Evolutionary conservation across 345 rosid species (phyloP).

Genomic region (Pelargonium nanum): DNA sequence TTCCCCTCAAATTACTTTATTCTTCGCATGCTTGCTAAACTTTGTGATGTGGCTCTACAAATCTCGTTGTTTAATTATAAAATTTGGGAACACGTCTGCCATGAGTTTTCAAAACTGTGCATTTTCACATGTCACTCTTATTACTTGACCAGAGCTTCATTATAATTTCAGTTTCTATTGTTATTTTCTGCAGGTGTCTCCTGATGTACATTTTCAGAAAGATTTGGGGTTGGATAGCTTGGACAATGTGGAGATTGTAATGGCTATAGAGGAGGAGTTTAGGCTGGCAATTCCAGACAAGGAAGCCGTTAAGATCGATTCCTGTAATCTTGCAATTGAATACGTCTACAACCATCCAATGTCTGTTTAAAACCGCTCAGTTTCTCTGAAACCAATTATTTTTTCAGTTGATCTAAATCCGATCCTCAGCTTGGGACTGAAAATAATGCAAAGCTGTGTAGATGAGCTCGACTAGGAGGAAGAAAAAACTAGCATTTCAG

Average conservation of each 20-base stretch:
- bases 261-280: constrained; percentile 97
- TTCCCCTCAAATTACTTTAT: no score
- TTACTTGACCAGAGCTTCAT: no score
- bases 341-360: constrained; percentile 77
- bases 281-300: constrained; percentile 90
- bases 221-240: constrained; percentile 85
- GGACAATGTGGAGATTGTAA: constrained; percentile 87
- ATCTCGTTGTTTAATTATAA: not conserved
- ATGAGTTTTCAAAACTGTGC: not conserved
- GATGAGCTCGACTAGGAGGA: not conserved
- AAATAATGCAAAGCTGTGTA: not conserved
- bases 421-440: not conserved
- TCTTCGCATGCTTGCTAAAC: not conserved
- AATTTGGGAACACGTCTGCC: not conserved
- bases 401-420: not conserved
- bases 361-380: constrained; percentile 37
- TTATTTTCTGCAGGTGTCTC: constrained; percentile 44
- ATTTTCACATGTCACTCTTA: no score
- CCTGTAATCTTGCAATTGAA: constrained; percentile 73
- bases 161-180: not conserved
- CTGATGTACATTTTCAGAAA: constrained; percentile 76
- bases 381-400: not conserved
- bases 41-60: no score
- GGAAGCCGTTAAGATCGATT: constrained; percentile 90
- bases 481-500: not conserved